Evolutionary conservation across 2,329 filamentous ascomycete species (phyloP).

Genomic region (Hymenoscyphus infarciens): DNA sequence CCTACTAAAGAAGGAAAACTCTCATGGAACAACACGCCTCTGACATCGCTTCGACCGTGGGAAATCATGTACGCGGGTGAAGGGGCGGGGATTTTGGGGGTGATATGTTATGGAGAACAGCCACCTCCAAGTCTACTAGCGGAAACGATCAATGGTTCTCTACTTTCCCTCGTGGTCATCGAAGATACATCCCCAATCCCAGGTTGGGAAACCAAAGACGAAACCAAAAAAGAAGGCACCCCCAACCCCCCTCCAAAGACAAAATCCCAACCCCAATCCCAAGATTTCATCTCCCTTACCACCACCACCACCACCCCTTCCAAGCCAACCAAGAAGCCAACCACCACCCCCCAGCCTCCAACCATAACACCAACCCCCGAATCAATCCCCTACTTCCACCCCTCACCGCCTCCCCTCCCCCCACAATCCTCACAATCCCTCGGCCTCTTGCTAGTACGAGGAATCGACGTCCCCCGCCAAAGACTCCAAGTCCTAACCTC

Average conservation of each 20-base stretch:
- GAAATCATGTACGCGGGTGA: slow-evolving; percentile 55
- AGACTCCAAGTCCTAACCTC: slow-evolving; percentile 65
- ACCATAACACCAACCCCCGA: slow-evolving; percentile 34
- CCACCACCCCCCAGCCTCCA: slow-evolving; percentile 9
- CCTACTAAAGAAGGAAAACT: slow-evolving; percentile 19
- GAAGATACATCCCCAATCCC: slow-evolving; percentile 51
- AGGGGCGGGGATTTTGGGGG: slow-evolving; percentile 54
- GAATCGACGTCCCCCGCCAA: slow-evolving; percentile 54
- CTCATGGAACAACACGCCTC: slow-evolving; percentile 49
- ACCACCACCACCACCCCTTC: neutral
- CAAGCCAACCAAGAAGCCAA: neutral
- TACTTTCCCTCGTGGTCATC: slow-evolving; percentile 62
- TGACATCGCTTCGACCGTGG: slow-evolving; percentile 58
- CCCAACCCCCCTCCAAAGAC: neutral
- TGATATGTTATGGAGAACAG: slow-evolving; percentile 66
- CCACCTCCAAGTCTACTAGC: slow-evolving; percentile 54
- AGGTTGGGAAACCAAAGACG: slow-evolving; percentile 23
- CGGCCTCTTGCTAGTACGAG: slow-evolving; percentile 66
- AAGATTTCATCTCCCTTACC: neutral
- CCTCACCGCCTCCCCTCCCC: slow-evolving; percentile 53
- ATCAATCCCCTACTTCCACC: slow-evolving; percentile 60
- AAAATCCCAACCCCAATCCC: neutral
- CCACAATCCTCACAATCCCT: slow-evolving; percentile 57
- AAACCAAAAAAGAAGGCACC: neutral
- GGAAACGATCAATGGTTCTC: slow-evolving; percentile 66